Base-by-base conservation (phyloP, 2,329 filamentous ascomycete genomes). In the Hymenoscyphus salicellus region DNA sequence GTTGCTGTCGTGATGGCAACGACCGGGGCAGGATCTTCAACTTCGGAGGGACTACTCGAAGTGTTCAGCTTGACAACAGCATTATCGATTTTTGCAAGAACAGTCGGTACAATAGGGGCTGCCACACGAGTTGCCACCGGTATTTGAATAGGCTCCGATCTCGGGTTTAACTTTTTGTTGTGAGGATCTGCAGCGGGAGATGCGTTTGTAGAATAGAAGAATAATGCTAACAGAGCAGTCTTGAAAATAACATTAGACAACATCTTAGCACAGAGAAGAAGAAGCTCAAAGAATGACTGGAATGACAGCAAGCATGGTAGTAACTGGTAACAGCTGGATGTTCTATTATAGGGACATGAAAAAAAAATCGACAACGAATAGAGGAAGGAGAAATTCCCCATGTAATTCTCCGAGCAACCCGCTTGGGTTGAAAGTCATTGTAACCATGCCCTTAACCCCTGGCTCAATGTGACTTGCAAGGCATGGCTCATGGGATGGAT, bases 41-140 rank as follows among this genome's bases (percentile, higher is more conserved):
- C 17, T 30, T 55, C 46, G 36, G 11, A 32, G 30, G 14, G 26
- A 58, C 61, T 58, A 38, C 43, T 41, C 2, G 68, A 68, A 6
- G 69, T 72, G 46, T 71, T 71, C 23, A 65, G 49, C 10, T 62
- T 57, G 11, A 70, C 62, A 5, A 60, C 58, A 20, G 61, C 23
- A 23, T 68, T 68, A 36, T 68, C 57, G 36, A 72, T 64, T 16
- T 33, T 56, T 62, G 62, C 58, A 16, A 63, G 43, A 58, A 62
- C 20, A n/a, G 63, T 64, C 41, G 62, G 57, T 5, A 68, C 58
- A n/a, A 69, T 57, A 20, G 65, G 62, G 2, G 62, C 52, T 38
- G 69, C 56, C 17, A 57, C 58, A 59, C 56, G 57, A 32, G 60
- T 63, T 10, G 64, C 64, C 2, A 41, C 55, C 16, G 64, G 64